Base-by-base conservation (phyloP, 108 stramenopile species). In the Nitzschia sp. region DNA sequence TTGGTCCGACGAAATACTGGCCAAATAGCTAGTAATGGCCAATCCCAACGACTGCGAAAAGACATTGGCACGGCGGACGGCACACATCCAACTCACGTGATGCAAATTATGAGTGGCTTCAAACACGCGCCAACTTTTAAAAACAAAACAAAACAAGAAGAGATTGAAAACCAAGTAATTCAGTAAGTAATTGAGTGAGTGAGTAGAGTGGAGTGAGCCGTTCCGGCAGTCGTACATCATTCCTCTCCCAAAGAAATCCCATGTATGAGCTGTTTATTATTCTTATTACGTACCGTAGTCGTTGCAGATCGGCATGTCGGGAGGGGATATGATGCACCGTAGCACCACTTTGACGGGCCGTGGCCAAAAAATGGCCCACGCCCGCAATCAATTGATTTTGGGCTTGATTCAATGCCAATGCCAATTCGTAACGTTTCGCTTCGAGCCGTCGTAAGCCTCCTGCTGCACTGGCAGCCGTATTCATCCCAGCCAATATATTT, bases 41-140 rank as follows among this genome's bases (percentile, higher is more conserved):
- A 93, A 80, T 5, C 91, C 90, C 34, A 93, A 67, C 1, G 88
- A 87, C 58, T 96, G 95, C 21, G 90, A 88, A 70, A 93, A 93
- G 45, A 84, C 85, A 59, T 84, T 89, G n/a, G 88, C 85, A 21
- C 92, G 58, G 54, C 95, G 75, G 1, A 85, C 81, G 3, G 90
- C 86, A 73, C 89, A 80, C 26, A 80, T 80, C 91, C 91, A 96
- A 5, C 87, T 96, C 0, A 93, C 70, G 11, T 77, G 76, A 65
- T 89, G 90, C 15, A 93, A 75, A 63, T 69, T 69, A 26, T 95
- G 89, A 16, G 76, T 70, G 17, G 65, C 74, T 63, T 90, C 89
- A 60, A 86, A 84, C 9, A 86, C 75, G 41, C 60, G 73, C 62
- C 72, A 83, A 13, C 87, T 61, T 1, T 23, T 11, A 58, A 34